A percentile compares a stretch with the other conserved stretches of the same genome.
These are phyloP conservation scores for Leishmania mexicana DNA, from an alignment of 208 protist genomes.

Conservation along the genomic window DNA sequence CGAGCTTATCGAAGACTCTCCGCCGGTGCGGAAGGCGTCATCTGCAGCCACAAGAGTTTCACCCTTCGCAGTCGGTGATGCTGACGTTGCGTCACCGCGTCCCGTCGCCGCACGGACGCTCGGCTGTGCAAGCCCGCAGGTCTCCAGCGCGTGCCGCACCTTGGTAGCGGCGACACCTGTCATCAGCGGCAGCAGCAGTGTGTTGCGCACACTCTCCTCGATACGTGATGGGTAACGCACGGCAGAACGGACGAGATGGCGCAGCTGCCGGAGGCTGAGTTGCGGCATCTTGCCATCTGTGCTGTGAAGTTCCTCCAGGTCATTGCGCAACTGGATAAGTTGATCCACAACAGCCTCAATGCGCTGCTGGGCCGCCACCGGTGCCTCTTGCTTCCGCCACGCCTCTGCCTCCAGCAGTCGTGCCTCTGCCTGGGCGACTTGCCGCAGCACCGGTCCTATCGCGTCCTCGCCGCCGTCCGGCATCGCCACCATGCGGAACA, in stretches of 20 bases:
- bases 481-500: constrained; percentile 91
- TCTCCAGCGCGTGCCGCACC: constrained; percentile 61
- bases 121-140: constrained; percentile 35
- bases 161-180: constrained; percentile 66
- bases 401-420: constrained; percentile 13
- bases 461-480: constrained; percentile 46
- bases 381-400: constrained; percentile 10
- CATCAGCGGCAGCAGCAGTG: constrained; percentile 79
- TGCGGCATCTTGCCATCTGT: constrained; percentile 75
- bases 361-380: constrained; percentile 11
- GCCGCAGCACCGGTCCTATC: constrained; percentile 48
- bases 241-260: constrained; percentile 59
- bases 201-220: constrained; percentile 46
- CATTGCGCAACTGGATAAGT: constrained; percentile 53
- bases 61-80: not conserved
- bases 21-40: not conserved
- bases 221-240: constrained; percentile 67
- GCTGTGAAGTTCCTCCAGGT: constrained; percentile 48
- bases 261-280: constrained; percentile 73
- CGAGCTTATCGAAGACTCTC: not conserved
- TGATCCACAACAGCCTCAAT: constrained; percentile 30
- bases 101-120: not conserved
- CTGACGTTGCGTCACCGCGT: not conserved
- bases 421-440: constrained; percentile 52
- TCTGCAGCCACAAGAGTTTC: not conserved